A percentile compares a stretch with the other conserved stretches of the same genome.
These are phyloP conservation scores for Tausonia pullulans DNA, from an alignment of 1,284 basidiomycete species.

Conservation along the genomic window DNA sequence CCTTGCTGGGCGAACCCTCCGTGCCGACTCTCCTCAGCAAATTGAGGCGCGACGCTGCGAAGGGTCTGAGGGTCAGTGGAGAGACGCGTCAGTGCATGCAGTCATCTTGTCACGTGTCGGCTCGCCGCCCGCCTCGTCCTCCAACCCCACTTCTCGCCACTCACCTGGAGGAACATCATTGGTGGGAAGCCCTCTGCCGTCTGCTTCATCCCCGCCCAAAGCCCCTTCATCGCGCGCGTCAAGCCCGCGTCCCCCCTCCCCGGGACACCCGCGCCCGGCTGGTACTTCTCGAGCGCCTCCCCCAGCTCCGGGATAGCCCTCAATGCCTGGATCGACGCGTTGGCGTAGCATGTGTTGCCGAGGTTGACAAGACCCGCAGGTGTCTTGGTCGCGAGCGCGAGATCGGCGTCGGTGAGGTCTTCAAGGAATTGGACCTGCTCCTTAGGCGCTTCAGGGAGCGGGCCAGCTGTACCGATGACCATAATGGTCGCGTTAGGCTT, in stretches of 20 bases:
- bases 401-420: slow-evolving; percentile 75
- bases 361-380: slow-evolving; percentile 27
- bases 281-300: neutral
- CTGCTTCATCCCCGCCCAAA: slow-evolving; percentile 60
- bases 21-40: slow-evolving; percentile 58
- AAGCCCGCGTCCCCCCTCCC: slow-evolving; percentile 35
- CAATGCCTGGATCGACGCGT: slow-evolving; percentile 84
- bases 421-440: slow-evolving; percentile 62
- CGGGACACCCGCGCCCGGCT: slow-evolving; percentile 18
- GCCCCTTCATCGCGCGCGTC: slow-evolving; percentile 51
- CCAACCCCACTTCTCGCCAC: slow-evolving; percentile 4
- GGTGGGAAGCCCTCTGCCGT: slow-evolving; percentile 74
- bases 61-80: slow-evolving; percentile 38
- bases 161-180: slow-evolving; percentile 48
- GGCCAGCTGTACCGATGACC: slow-evolving; percentile 86
- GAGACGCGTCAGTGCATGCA: too few species aligned
- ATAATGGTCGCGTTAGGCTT: slow-evolving; percentile 41
- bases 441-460: slow-evolving; percentile 74
- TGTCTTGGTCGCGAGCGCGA: slow-evolving; percentile 63
- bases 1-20: slow-evolving; percentile 78
- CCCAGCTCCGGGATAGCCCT: slow-evolving; percentile 75
- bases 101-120: too few species aligned
- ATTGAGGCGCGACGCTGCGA: slow-evolving; percentile 77
- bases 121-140: neutral
- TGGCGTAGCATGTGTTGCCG: slow-evolving; percentile 59